A percentile compares a stretch with the other conserved stretches of the same genome.
These are phyloP conservation scores for Lipomyces chichibuensis DNA, from an alignment of 805 yeast species.

Conservation along the genomic window DNA sequence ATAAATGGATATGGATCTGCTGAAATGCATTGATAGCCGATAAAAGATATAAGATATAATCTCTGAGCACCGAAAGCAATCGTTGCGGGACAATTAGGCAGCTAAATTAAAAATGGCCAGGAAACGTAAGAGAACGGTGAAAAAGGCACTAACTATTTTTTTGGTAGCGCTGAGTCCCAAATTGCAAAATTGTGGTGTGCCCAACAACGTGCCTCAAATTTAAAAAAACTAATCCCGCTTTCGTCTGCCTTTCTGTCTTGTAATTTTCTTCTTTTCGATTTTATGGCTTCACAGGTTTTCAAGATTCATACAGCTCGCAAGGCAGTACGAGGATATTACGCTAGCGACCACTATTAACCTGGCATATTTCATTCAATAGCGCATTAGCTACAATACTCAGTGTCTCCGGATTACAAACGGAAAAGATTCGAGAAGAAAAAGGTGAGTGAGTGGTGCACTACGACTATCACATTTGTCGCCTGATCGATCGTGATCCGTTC, in stretches of 20 bases:
- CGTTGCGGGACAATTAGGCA: background rate
- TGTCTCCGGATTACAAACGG: background rate
- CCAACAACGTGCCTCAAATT: constrained; percentile 1
- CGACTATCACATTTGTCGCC: background rate
- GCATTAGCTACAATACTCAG: background rate
- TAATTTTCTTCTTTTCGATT: background rate
- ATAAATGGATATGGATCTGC: background rate
- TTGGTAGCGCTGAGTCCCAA: background rate
- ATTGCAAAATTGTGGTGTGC: background rate
- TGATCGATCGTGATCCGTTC: background rate
- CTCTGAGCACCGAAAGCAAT: background rate
- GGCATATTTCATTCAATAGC: background rate
- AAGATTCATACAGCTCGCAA: background rate
- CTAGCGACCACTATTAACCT: background rate
- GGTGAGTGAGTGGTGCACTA: background rate
- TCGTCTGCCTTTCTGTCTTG: background rate
- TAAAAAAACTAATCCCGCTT: background rate
- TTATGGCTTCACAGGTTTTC: background rate
- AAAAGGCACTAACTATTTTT: background rate
- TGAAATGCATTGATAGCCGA: background rate
- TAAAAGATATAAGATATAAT: too few relatives aligned
- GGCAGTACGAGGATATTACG: background rate
- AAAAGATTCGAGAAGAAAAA: background rate
- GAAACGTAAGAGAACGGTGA: background rate
- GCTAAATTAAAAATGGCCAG: background rate